Percentiles rank a stretch among this genome's conserved stretches.
phyloP scores from a whole-genome alignment of 148 eudicot genomes.

The Chenopodium album region DNA sequence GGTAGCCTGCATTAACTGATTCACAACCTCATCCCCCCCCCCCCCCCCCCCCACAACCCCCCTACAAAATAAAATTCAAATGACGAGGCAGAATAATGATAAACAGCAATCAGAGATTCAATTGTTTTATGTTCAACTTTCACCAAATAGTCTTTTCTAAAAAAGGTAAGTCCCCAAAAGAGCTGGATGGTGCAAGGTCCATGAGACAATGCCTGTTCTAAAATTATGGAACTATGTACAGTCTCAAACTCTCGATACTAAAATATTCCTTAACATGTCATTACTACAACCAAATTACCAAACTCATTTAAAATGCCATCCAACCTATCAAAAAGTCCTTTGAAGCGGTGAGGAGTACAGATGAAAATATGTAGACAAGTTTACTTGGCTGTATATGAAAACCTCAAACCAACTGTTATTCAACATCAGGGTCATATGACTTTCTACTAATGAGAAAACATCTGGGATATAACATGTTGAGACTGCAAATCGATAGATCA shows the following conservation, averaged over 20 bases:
- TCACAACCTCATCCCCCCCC: not conserved
- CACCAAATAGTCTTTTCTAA: too few relatives aligned
- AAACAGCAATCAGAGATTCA: not conserved
- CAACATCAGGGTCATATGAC: not conserved
- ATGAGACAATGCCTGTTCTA: not conserved
- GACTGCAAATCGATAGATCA: not conserved
- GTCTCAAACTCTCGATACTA: not conserved
- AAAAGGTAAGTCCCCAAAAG: not conserved
- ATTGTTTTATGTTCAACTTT: not conserved
- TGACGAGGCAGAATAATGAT: not conserved
- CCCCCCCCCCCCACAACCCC: too few relatives aligned
- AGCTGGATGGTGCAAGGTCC: not conserved
- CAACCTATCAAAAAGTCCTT: not conserved
- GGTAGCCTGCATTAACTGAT: too few relatives aligned
- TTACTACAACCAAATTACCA: not conserved
- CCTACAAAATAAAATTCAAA: too few relatives aligned
- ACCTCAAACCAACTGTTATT: not conserved
- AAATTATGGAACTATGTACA: not conserved
- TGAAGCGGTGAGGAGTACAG: not conserved
- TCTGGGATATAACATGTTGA: not conserved
- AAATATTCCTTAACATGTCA: not conserved
- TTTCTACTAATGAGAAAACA: constrained; percentile 4
- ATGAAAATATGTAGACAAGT: not conserved
- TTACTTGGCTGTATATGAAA: not conserved
- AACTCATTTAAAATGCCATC: not conserved